Base-by-base conservation (phyloP, 2,329 filamentous ascomycete genomes). In the Ophiostoma ips region DNA sequence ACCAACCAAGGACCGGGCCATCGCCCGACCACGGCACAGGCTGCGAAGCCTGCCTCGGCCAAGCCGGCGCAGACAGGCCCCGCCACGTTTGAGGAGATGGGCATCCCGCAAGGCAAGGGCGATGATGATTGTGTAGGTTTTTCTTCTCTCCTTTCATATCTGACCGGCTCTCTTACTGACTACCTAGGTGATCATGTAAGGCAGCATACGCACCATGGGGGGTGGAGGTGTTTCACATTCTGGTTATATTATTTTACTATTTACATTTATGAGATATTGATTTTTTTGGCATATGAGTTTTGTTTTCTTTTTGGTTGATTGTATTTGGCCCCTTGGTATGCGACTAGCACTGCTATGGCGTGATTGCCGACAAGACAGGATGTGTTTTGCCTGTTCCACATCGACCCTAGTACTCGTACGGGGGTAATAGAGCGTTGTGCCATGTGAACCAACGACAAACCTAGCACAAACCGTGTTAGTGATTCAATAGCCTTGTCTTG, bases 1-100 rank as follows among this genome's bases (percentile, higher is more conserved):
- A 13, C 37, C 16, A 21, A 13, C 5, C 38, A 19, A 9, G 38
- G 38, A 5, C 5, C 38, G 15, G 38, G 19, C 8, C 15, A 40
- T 1, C 51, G 58, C 7, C 46, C 47, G 33, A 12, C 36, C 13
- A 35, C 50, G 12, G 30, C 43, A 11, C 40, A 33, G 13, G 43
- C 48, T 13, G 12, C 24, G 12, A 50, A 54, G 50, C 38, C 43
- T 9, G 46, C 45, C 36, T 15, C 10, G 5, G 11, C 5, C 33
- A 34, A 34, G 33, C 5, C 33, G 33, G 33, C 33, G 13, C 33
- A 4, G 11, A 86, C 88, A 62, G 92, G 90, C 11, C 90, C 92
- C 1, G 87, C 92, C 59, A 96, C 92, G 0, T 98, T 98, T 64
- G 90, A 95, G 63, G 89, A 94, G 63, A 98, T 98, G 92, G 92